Evolutionary conservation across 2,329 filamentous ascomycete species (phyloP), one percentile per base, ranked within the genome.

Genomic region (Colletotrichum lini): DNA sequence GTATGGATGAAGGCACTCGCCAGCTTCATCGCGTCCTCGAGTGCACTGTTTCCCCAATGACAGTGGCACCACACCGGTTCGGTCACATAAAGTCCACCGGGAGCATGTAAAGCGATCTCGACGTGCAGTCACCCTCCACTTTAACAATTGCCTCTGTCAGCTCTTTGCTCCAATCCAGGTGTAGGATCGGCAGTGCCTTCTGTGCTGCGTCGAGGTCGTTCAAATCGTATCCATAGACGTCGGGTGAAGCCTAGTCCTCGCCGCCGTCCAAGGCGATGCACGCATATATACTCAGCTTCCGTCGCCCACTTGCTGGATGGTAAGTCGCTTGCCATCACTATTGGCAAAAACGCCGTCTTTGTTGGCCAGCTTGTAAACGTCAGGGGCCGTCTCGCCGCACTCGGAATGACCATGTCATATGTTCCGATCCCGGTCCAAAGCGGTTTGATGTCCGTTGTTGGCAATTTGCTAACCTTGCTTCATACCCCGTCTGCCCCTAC

Each of bases 21-120:
- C 23, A 91, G 80, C 26, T 83, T 77, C 72, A 86, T 77, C 9
- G 88, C 84, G 76, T 91, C 89, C 57, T 84, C 82, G 77, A 75
- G 77, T 91, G 89, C 9, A 89, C 89, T 0, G 89, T 87, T 74
- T 91, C 89, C 6, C 90, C 90, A 35, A 91, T 81, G 16, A 90
- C 75, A 0, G 89, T 90, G 5, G 87, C 75, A 0, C 88, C 87
- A 7, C 79, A 76, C 21, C 79, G 80, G 58, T 85, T 82, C 50
- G 81, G 70, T 88, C 88, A 91, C 2, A 74, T 77, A 56, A 82
- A 77, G 2, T 85, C 85, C 2, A 86, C 77, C 0, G 89, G 88
- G 12, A 92, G 82, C 76, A 85, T 84, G 75, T 87, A 90, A 1
- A 91, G 79, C 1, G 83, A 83, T 68, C 85, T 79, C 2, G 82